Evolutionary conservation across 768 basidiomycete species (phyloP).

Genomic region (Russula brevipes): DNA sequence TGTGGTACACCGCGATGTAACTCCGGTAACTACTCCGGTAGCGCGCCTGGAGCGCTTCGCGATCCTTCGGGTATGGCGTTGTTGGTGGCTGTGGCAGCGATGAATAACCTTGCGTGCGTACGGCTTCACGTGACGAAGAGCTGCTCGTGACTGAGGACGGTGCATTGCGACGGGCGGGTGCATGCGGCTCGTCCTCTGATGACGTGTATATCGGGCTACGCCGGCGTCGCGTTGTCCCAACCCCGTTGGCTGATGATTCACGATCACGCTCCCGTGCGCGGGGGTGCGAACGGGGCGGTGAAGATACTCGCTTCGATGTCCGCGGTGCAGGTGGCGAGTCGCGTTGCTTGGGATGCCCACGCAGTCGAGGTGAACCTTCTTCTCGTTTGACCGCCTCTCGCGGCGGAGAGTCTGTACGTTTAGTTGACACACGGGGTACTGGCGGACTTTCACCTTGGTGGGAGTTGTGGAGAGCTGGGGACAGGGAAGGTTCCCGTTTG

Average conservation of each 20-base stretch:
- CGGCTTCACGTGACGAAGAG: slow-evolving; percentile 33
- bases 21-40: slow-evolving; percentile 50
- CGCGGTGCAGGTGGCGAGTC: slow-evolving; percentile 6
- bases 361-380: slow-evolving; percentile 21
- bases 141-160: slow-evolving; percentile 25
- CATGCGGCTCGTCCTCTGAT: slow-evolving; percentile 22
- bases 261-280: slow-evolving; percentile 21
- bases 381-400: slow-evolving; percentile 14
- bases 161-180: slow-evolving; percentile 21
- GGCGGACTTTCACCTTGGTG: slow-evolving; percentile 20
- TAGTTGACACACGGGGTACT: slow-evolving; percentile 3
- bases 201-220: slow-evolving; percentile 25
- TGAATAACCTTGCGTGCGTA: slow-evolving; percentile 10
- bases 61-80: slow-evolving; percentile 43
- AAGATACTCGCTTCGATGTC: slow-evolving; percentile 37
- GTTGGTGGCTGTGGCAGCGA: slow-evolving; percentile 12
- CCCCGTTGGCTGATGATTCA: slow-evolving; percentile 17
- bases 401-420: slow-evolving; percentile 14
- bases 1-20: slow-evolving; percentile 45
- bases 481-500: slow-evolving; percentile 28
- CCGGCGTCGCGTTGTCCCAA: slow-evolving; percentile 12
- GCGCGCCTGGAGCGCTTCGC: slow-evolving; percentile 44
- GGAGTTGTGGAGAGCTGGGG: slow-evolving; percentile 24
- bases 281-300: slow-evolving; percentile 26
- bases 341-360: slow-evolving; percentile 14